Conservation (phyloP, 495 filamentous ascomycete genomes). For the Penicilliopsis zonata region DNA sequence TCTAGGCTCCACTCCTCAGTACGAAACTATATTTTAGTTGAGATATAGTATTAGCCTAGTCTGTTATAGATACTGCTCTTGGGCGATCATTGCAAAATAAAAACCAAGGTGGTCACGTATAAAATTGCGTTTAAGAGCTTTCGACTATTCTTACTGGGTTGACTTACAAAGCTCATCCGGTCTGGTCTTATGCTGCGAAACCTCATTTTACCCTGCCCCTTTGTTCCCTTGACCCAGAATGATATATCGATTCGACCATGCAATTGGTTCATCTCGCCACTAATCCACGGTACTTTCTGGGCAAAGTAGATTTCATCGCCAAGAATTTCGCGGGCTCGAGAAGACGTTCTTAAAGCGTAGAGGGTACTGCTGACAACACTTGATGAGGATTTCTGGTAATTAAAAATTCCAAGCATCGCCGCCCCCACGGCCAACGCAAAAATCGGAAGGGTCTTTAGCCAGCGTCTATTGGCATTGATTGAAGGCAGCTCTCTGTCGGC, state of each 20-base stretch:
- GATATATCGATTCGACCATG: constrained; percentile 80
- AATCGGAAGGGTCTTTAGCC: constrained; percentile 43
- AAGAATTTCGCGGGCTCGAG: constrained; percentile 57
- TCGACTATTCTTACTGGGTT: no score
- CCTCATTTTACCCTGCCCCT: constrained; percentile 56
- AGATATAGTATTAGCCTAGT: constrained; percentile 1
- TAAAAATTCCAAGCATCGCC: constrained; percentile 79
- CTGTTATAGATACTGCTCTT: no score
- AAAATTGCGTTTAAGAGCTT: no score
- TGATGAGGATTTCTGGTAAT: constrained; percentile 86
- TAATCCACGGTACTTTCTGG: constrained; percentile 82
- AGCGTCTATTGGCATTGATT: constrained; percentile 23
- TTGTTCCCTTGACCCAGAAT: constrained; percentile 81
- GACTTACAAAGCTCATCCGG: constrained; percentile 57
- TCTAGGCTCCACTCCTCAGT: constrained; percentile 69
- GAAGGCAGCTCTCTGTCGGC: constrained; percentile 67
- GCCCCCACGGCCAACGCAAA: constrained; percentile 47
- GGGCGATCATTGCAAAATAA: no score
- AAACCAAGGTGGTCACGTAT: no score
- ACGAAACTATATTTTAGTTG: constrained; percentile 52
- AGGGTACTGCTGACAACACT: constrained; percentile 75
- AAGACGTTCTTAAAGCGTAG: constrained; percentile 77
- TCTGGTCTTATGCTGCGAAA: constrained; percentile 67
- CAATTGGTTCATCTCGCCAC: constrained; percentile 86
- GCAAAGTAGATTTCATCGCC: constrained; percentile 92